Evolutionary conservation across 345 rosid species (phyloP).

Genomic region (Sonneratia alba): DNA sequence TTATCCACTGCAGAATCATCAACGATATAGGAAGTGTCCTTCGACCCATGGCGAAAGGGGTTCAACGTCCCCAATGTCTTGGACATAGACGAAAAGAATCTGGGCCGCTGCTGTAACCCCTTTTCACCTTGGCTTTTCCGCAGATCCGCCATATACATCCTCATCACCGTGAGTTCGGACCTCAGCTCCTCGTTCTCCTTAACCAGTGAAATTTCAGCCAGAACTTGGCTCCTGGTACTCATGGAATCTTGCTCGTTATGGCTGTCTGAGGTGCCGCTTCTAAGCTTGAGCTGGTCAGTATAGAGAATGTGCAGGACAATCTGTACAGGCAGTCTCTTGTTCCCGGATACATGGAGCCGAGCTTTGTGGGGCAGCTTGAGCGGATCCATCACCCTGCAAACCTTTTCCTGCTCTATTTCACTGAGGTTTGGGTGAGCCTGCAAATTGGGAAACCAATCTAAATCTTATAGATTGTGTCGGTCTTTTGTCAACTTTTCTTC

Average conservation of each 20-base stretch:
- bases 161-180: slow-evolving; percentile 79
- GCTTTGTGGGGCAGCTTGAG: slow-evolving; percentile 79
- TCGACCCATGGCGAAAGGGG: slow-evolving; percentile 65
- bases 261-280: slow-evolving; percentile 40
- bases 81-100: slow-evolving; percentile 74
- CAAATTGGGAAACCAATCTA: neutral
- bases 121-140: slow-evolving; percentile 21
- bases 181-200: slow-evolving; percentile 79
- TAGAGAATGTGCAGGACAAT: slow-evolving; percentile 68
- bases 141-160: slow-evolving; percentile 48
- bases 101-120: slow-evolving; percentile 1
- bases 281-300: slow-evolving; percentile 69
- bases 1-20: slow-evolving; percentile 31
- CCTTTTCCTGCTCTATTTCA: slow-evolving; percentile 82
- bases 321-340: slow-evolving; percentile 79
- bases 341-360: slow-evolving; percentile 84
- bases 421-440: slow-evolving; percentile 78
- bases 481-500: no score
- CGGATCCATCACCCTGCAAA: slow-evolving; percentile 80
- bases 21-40: slow-evolving; percentile 53
- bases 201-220: slow-evolving; percentile 53
- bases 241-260: slow-evolving; percentile 21
- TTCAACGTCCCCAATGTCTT: slow-evolving; percentile 70
- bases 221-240: slow-evolving; percentile 43
- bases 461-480: no score